Percentiles rank a stretch among this genome's conserved stretches.
Conservation (phyloP, 805 yeast species). For the Sugiyamaella mastotermitis region DNA sequence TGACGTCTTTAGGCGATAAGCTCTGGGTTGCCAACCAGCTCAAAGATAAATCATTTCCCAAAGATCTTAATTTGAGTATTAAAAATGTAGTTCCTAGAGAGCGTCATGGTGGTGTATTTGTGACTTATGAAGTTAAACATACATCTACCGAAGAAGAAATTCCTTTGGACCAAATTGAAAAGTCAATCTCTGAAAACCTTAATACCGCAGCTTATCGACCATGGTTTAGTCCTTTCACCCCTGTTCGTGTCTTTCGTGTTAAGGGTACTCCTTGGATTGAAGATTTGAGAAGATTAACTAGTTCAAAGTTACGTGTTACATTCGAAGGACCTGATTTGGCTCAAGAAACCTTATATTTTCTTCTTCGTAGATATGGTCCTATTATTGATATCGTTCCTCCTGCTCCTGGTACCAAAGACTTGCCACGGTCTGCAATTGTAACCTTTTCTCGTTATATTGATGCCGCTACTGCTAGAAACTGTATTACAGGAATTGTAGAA, state of each 20-base stretch:
- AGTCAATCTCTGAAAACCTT: slow-evolving; percentile 40
- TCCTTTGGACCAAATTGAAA: slow-evolving; percentile 42
- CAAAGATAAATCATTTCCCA: slow-evolving; percentile 22
- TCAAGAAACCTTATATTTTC: slow-evolving; percentile 73
- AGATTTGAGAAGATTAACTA: slow-evolving; percentile 76
- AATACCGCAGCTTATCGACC: slow-evolving; percentile 23
- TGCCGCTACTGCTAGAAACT: slow-evolving; percentile 83
- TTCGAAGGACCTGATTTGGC: slow-evolving; percentile 74
- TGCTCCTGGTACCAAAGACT: slow-evolving; percentile 37
- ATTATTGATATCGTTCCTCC: slow-evolving; percentile 64
- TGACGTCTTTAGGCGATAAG: slow-evolving; percentile 5
- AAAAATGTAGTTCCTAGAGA: slow-evolving; percentile 60
- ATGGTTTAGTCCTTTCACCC: slow-evolving; percentile 36
- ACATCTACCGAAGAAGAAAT: slow-evolving; percentile 22
- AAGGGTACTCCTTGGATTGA: slow-evolving; percentile 96
- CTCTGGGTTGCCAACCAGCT: slow-evolving; percentile 14
- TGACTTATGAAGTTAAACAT: slow-evolving; percentile 60
- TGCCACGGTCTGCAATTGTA: slow-evolving; percentile 48
- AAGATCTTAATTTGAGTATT: slow-evolving; percentile 34
- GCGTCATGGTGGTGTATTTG: slow-evolving; percentile 94
- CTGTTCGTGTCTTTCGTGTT: slow-evolving; percentile 61
- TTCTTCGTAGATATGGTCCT: slow-evolving; percentile 82
- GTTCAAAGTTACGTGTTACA: slow-evolving; percentile 51
- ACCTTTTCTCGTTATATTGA: slow-evolving; percentile 52
- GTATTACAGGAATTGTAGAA: slow-evolving; percentile 65